phyloP scores from a whole-genome alignment of 805 yeast species.

The Monosporozyma aerobia region DNA sequence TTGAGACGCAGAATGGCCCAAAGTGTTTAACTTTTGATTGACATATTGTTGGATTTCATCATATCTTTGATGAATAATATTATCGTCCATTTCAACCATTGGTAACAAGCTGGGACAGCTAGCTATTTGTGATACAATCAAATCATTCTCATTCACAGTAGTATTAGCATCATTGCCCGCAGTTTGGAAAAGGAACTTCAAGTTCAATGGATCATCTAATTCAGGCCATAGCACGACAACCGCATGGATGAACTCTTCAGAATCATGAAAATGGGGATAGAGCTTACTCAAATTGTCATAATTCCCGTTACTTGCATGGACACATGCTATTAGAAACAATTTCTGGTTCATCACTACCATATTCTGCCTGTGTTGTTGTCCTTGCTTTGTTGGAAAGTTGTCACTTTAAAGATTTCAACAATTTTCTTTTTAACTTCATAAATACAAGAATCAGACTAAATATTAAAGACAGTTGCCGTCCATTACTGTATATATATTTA shows the following conservation, averaged over 20 bases:
- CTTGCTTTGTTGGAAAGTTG: background rate
- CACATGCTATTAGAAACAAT: slow-evolving; percentile 16
- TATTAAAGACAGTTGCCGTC: background rate
- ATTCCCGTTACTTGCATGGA: slow-evolving; percentile 21
- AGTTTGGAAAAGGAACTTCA: slow-evolving; percentile 11
- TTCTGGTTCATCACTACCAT: slow-evolving; percentile 9
- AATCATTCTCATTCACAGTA: slow-evolving; percentile 6
- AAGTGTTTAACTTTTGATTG: slow-evolving; percentile 5
- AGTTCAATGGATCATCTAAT: slow-evolving; percentile 17
- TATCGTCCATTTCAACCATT: slow-evolving; percentile 18
- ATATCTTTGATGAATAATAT: slow-evolving; percentile 10
- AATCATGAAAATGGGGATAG: slow-evolving; percentile 5
- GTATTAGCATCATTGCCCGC: slow-evolving; percentile 1
- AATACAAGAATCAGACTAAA: background rate
- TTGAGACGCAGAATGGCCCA: slow-evolving; percentile 3
- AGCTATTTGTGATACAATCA: slow-evolving; percentile 18
- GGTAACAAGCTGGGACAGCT: slow-evolving; percentile 16
- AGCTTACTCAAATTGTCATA: slow-evolving; percentile 5
- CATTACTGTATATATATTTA: background rate
- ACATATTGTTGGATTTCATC: slow-evolving; percentile 10
- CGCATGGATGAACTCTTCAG: slow-evolving; percentile 13
- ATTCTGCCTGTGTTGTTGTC: background rate
- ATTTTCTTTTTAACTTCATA: background rate
- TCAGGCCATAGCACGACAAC: slow-evolving; percentile 28
- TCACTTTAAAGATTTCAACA: background rate